These are phyloP conservation scores for Quercus agrifolia DNA, from an alignment of 306 rosid genomes.

Conservation along the genomic window DNA sequence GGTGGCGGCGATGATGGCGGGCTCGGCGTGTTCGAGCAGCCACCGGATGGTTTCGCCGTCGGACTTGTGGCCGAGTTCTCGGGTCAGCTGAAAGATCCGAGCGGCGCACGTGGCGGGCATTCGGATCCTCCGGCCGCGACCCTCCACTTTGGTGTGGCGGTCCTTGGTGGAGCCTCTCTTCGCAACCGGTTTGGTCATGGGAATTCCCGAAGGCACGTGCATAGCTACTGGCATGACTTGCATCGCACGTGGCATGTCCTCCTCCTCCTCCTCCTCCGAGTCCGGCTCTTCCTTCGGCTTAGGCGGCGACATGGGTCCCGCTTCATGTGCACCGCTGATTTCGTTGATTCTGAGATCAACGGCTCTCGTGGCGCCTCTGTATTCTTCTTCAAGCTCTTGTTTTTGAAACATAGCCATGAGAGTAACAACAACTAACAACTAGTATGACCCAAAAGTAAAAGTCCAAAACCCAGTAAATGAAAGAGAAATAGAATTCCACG, in stretches of 20 bases:
- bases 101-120: constrained; percentile 90
- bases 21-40: constrained; percentile 78
- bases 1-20: constrained; percentile 79
- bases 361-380: neutral
- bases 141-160: constrained; percentile 84
- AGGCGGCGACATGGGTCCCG: neutral
- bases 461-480: neutral
- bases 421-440: neutral
- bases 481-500: neutral
- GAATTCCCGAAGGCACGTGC: constrained; percentile 23
- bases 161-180: constrained; percentile 68
- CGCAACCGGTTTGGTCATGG: constrained; percentile 3
- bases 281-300: constrained; percentile 52
- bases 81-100: constrained; percentile 73
- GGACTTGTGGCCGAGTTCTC: constrained; percentile 82
- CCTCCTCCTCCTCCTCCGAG: neutral
- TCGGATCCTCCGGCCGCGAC: constrained; percentile 84
- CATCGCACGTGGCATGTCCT: constrained; percentile 6
- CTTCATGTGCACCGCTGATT: neutral
- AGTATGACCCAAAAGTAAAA: too few relatives aligned
- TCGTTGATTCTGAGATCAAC: constrained; percentile 33
- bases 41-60: constrained; percentile 90
- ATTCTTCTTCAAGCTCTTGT: constrained; percentile 14
- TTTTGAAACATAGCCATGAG: constrained; percentile 25
- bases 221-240: constrained; percentile 33